These are phyloP conservation scores for Lasiodiplodia hormozganensis DNA, from an alignment of 2,329 filamentous ascomycete species.

Conservation along the genomic window DNA sequence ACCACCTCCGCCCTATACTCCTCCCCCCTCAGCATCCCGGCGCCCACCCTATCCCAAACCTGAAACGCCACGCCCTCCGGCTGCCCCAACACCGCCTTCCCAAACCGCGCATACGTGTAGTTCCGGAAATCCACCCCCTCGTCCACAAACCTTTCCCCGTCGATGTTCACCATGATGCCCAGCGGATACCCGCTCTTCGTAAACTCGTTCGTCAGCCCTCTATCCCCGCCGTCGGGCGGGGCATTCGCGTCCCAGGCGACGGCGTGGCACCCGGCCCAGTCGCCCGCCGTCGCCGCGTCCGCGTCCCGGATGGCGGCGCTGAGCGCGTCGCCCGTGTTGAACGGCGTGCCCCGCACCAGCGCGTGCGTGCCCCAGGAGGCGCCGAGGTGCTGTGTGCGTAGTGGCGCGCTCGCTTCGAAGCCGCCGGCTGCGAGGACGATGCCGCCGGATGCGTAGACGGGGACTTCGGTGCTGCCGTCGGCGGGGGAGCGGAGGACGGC, in stretches of 20 bases:
- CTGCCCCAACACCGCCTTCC: slow-evolving; percentile 66
- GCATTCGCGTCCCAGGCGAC: slow-evolving; percentile 71
- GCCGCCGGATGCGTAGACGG: slow-evolving; percentile 44
- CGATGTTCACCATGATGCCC: slow-evolving; percentile 67
- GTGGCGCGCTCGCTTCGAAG: slow-evolving; percentile 66
- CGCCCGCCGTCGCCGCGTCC: too few relatives aligned
- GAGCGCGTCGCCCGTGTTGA: slow-evolving; percentile 64
- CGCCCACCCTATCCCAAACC: slow-evolving; percentile 65
- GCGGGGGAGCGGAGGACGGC: slow-evolving; percentile 41
- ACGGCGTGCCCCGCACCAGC: slow-evolving; percentile 66
- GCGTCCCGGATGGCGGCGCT: too few relatives aligned
- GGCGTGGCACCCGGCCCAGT: slow-evolving; percentile 71
- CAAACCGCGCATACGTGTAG: slow-evolving; percentile 72
- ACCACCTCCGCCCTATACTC: slow-evolving; percentile 68
- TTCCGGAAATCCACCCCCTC: slow-evolving; percentile 71
- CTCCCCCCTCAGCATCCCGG: slow-evolving; percentile 63
- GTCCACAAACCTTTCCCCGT: slow-evolving; percentile 69
- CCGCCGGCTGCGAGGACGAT: slow-evolving; percentile 67
- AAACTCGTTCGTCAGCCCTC: slow-evolving; percentile 68
- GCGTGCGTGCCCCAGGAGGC: slow-evolving; percentile 69
- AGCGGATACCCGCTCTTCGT: slow-evolving; percentile 74
- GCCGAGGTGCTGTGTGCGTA: slow-evolving; percentile 63
- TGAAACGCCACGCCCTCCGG: slow-evolving; percentile 67
- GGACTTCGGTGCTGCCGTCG: slow-evolving; percentile 32
- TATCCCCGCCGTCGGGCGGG: slow-evolving; percentile 61